Evolutionary conservation across 129 eudicot species (phyloP).

Genomic region (Tanacetum coccineum): DNA sequence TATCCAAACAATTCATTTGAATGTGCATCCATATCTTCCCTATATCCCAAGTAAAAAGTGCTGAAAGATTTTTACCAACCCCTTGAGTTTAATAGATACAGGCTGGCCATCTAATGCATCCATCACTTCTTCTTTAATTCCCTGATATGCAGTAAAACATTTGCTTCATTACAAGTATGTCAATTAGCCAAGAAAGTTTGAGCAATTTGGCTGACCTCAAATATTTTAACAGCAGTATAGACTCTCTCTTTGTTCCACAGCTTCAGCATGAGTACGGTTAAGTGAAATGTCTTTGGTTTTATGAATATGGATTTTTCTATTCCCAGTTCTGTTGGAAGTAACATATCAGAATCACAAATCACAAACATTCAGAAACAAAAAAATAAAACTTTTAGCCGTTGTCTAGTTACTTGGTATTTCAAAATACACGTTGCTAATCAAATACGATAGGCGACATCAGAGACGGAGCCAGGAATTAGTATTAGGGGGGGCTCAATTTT

Average conservation of each 20-base stretch:
- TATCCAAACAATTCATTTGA: too few relatives aligned
- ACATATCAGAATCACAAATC: slow-evolving; percentile 10
- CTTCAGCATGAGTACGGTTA: slow-evolving; percentile 94
- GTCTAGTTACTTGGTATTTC: slow-evolving; percentile 6
- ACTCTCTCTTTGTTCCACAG: slow-evolving; percentile 89
- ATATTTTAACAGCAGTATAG: slow-evolving; percentile 63
- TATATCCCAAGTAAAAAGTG: neutral
- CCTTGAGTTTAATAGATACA: slow-evolving; percentile 64
- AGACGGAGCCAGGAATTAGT: too few relatives aligned
- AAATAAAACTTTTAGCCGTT: neutral
- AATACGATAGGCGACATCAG: too few relatives aligned
- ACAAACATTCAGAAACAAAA: neutral
- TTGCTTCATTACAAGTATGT: neutral
- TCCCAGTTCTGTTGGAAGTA: slow-evolving; percentile 69
- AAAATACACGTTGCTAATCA: too few relatives aligned
- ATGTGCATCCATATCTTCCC: slow-evolving; percentile 8
- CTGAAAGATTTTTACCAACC: slow-evolving; percentile 57
- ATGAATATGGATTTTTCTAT: slow-evolving; percentile 85
- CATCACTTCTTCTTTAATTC: slow-evolving; percentile 55
- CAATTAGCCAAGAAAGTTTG: slow-evolving; percentile 4
- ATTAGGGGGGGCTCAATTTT: too few relatives aligned
- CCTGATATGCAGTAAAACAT: slow-evolving; percentile 41
- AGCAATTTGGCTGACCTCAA: slow-evolving; percentile 46
- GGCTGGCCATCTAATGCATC: slow-evolving; percentile 70
- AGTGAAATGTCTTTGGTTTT: slow-evolving; percentile 86